Evolutionary conservation across 306 rosid genomes (phyloP), one percentile per base, ranked within the genome.

Genomic region (Psophocarpus tetragonolobus): DNA sequence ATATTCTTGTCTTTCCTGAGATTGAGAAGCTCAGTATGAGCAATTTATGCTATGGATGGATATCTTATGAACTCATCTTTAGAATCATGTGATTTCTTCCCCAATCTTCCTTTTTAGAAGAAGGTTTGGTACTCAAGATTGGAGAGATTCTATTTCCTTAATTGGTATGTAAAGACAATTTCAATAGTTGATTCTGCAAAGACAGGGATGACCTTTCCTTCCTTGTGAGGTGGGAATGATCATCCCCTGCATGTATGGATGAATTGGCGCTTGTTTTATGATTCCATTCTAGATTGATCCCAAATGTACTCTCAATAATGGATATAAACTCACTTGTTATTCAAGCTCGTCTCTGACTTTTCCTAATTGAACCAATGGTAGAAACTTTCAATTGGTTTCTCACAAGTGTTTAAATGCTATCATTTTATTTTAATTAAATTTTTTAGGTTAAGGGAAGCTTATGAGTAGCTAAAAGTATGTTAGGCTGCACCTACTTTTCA

Each of bases 1-100:
- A 33, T 62, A 27, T 71, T 80, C 23, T 62, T 71, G 47, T 50
- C 6, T 41, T 30, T 61, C 65, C 11, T 38, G 8, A 72, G 60
- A 68, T 58, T 47, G 10, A 33, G 18, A 32, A 13, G 61, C 57
- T 62, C 47, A 18, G 18, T 71, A 61, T 60, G 23, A 82, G 23
- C 6, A 61, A 44, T 61, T 44, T 29, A 18, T 38, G 53, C 13
- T 70, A 39, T 69, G 27, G 74, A 29, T 50, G 44, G 51, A 13
- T 70, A 67, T 50, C 74, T 48, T 32, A 61, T 24, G 64, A 82
- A 35, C 66, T 36, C 48, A 42, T 18, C 61, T 35, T 44, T 62
- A 54, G 51, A 71, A 48, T 56, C 30, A 11, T 50, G 24, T 65
- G 62, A 76, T 57, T 71, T 84, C 20, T 58, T 60, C 70, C 17